These are phyloP conservation scores for Termitomyces sp. DNA, from an alignment of 768 basidiomycete genomes.

Conservation along the genomic window DNA sequence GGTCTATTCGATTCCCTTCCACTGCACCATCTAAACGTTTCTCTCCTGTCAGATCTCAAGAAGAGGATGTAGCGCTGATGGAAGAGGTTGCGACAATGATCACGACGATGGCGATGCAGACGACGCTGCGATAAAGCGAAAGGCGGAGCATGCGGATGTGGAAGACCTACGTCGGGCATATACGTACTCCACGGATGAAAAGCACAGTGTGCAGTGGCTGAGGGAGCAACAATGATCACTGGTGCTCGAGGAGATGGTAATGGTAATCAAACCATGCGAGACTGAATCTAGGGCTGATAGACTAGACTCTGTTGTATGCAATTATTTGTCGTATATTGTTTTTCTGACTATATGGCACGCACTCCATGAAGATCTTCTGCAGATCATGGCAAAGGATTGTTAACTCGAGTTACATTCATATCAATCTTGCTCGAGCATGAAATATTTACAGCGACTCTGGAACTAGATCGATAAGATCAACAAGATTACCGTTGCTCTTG, in stretches of 20 bases:
- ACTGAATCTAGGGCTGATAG: neutral
- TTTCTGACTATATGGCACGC: neutral
- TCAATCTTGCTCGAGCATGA: neutral
- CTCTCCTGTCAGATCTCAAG: constrained; percentile 26
- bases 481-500: constrained; percentile 1
- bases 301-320: constrained; percentile 4
- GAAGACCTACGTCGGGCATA: constrained; percentile 85
- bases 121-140: constrained; percentile 89
- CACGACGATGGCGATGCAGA: constrained; percentile 83
- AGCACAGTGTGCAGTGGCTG: constrained; percentile 87
- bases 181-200: constrained; percentile 90
- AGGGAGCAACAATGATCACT: constrained; percentile 77
- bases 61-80: constrained; percentile 89
- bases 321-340: constrained; percentile 7
- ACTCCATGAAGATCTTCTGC: neutral
- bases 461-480: constrained; percentile 4
- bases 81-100: constrained; percentile 73
- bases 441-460: neutral
- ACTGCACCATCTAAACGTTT: neutral
- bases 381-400: neutral
- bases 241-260: constrained; percentile 67
- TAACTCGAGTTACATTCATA: neutral
- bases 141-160: constrained; percentile 75
- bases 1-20: neutral
- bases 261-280: constrained; percentile 28